Evolutionary conservation across 148 eudicot species (phyloP), one percentile per base, ranked within the genome.

Genomic region (Cornus florida): DNA sequence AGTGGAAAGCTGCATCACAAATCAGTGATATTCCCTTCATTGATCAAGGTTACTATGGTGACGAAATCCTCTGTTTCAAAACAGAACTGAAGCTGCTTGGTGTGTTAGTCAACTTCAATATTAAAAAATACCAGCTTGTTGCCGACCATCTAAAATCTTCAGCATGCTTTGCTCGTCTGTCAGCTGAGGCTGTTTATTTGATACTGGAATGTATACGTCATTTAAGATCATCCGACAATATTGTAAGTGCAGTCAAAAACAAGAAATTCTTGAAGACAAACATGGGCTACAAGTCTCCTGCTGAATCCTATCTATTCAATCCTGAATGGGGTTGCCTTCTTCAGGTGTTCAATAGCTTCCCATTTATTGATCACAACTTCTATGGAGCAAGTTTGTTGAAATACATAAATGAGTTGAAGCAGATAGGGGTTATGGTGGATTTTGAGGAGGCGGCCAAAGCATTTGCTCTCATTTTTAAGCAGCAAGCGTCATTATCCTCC

Each of bases 251-350:
- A 5, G 41, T 92, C 77, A 76, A 88, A 73, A 78, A 74, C 35
- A 81, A 81, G 39, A 84, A 79, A 60, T 90, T 90, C 79, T n/a
- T 89, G 23, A 86, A 74, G 78, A 86, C 94, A 43, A 85, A 72
- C 74, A 41, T 35, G 20, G 94, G 92, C 22, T 82, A 67, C 83
- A 77, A n/a, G 77, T 60, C 53, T 71, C 92, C 97, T 53, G 56
- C 23, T 71, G 87, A 89, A 62, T 86, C 90, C 56, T 89, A 75
- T 74, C 71, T 90, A n/a, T 60, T 12, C 77, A 81, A 90, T 82
- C 81, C 78, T 71, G 77, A 75, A 38, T 89, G 93, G 97, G 93
- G 92, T 16, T 85, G 85, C 70, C 84, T 92, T 65, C 74, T 92
- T 67, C 73, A 77, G 82, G 86, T 90, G 13, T 90, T 92, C 64